These are phyloP conservation scores for Xylaria sp. DNA, from an alignment of 2,329 filamentous ascomycete genomes.

Conservation along the genomic window DNA sequence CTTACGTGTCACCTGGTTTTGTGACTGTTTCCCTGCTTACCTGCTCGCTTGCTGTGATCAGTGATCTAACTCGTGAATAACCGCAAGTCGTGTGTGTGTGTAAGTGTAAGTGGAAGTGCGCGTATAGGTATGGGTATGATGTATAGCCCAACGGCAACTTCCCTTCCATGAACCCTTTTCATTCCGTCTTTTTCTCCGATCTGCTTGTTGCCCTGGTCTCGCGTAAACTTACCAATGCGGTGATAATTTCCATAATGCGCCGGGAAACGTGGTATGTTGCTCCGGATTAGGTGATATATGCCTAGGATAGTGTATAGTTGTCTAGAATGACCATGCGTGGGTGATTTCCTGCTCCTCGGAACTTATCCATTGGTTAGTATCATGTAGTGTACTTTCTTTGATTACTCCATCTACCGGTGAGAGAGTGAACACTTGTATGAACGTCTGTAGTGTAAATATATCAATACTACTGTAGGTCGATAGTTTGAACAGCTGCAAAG, in stretches of 20 bases:
- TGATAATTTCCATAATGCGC: conserved; percentile 5
- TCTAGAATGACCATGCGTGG: conserved; percentile 22
- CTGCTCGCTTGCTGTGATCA: not conserved
- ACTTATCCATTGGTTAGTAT: conserved; percentile 13
- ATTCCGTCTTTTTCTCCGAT: not conserved
- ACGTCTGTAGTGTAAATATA: not conserved
- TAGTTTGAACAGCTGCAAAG: not conserved
- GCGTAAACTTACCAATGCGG: conserved; percentile 5
- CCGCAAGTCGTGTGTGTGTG: conserved; percentile 8
- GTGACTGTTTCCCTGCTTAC: not conserved
- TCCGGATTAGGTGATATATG: not conserved
- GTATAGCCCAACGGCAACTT: conserved; percentile 27
- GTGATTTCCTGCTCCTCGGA: conserved; percentile 24
- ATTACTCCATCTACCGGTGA: conserved; percentile 21
- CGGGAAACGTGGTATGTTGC: conserved; percentile 7
- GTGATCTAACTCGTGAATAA: not conserved
- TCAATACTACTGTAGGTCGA: not conserved
- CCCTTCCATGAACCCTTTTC: not conserved
- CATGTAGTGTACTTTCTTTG: not conserved
- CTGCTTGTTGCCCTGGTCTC: conserved; percentile 8
- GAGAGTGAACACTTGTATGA: not conserved
- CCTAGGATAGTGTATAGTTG: not conserved
- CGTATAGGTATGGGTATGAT: not conserved
- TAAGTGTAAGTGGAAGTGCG: not conserved
- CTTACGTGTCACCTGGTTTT: too few species aligned